phyloP scores from a whole-genome alignment of 306 rosid genomes.

The Crotalaria pallida region DNA sequence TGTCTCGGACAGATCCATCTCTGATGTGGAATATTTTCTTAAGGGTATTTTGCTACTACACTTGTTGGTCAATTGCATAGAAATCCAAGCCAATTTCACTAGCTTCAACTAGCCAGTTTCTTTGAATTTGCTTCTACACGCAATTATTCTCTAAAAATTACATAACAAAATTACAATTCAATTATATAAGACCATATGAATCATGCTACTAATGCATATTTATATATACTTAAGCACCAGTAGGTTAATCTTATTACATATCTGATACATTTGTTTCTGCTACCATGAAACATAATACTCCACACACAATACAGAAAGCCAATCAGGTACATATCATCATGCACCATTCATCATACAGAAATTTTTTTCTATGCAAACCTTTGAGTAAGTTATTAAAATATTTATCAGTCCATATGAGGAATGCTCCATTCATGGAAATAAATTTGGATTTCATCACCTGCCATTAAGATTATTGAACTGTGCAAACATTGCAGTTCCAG shows the following conservation, averaged over 20 bases:
- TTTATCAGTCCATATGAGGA: neutral
- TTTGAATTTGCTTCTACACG: conserved; percentile 13
- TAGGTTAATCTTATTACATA: conserved; percentile 3
- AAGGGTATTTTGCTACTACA: neutral
- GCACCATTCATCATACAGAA: neutral
- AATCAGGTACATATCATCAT: neutral
- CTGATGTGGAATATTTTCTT: neutral
- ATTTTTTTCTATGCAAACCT: conserved; percentile 1
- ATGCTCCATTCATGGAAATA: neutral
- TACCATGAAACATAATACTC: conserved; percentile 7
- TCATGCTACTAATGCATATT: conserved; percentile 31
- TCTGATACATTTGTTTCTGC: conserved; percentile 1
- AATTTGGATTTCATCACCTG: conserved; percentile 41
- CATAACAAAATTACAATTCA: conserved; percentile 22
- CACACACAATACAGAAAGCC: neutral
- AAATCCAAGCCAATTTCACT: neutral
- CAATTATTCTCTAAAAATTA: conserved; percentile 7
- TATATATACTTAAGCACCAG: conserved; percentile 21
- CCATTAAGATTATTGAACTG: conserved; percentile 68
- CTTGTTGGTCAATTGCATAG: neutral
- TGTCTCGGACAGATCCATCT: neutral
- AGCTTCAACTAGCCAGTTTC: neutral
- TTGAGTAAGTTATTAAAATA: neutral
- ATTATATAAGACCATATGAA: conserved; percentile 28
- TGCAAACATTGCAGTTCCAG: conserved; percentile 65